These are phyloP conservation scores for Pichia sp. DNA, from an alignment of 1,139 yeast species.

Conservation along the genomic window DNA sequence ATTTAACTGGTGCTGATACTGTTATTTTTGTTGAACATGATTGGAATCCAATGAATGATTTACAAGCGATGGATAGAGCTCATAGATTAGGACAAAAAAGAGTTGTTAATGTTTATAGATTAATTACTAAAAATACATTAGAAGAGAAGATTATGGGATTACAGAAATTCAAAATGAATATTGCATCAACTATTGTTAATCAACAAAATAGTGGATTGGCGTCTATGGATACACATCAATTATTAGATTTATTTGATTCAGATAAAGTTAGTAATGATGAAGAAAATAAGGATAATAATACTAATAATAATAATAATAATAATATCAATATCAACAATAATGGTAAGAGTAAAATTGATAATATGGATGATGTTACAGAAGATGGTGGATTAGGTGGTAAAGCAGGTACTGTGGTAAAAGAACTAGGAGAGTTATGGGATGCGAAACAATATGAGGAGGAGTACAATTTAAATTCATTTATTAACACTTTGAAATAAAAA, in stretches of 20 bases:
- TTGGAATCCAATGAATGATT: conserved; percentile 99
- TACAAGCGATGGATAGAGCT: conserved; percentile 99
- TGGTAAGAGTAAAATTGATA: conserved; percentile 23
- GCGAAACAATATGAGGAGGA: conserved; percentile 94
- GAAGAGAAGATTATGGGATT: conserved; percentile 98
- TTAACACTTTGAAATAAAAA: conserved; percentile 50
- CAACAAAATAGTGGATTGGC: conserved; percentile 93
- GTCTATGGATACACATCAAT: conserved; percentile 95
- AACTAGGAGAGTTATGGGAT: conserved; percentile 94
- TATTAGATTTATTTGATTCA: conserved; percentile 80
- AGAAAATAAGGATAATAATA: neutral
- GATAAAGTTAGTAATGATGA: conserved; percentile 35
- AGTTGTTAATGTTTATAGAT: conserved; percentile 73
- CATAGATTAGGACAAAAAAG: conserved; percentile 95
- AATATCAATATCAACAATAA: conserved; percentile 16
- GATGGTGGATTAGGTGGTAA: conserved; percentile 56
- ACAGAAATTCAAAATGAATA: conserved; percentile 94
- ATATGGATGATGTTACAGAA: conserved; percentile 39
- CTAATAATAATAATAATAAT: conserved; percentile 16
- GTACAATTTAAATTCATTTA: conserved; percentile 87
- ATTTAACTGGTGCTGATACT: conserved; percentile 97
- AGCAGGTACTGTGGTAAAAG: conserved; percentile 73
- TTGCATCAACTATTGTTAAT: conserved; percentile 92
- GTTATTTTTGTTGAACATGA: conserved; percentile 98
- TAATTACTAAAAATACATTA: conserved; percentile 84